These are phyloP conservation scores for Pyrenophora tritici-repentis DNA, from an alignment of 2,329 filamentous ascomycete species.

Conservation along the genomic window DNA sequence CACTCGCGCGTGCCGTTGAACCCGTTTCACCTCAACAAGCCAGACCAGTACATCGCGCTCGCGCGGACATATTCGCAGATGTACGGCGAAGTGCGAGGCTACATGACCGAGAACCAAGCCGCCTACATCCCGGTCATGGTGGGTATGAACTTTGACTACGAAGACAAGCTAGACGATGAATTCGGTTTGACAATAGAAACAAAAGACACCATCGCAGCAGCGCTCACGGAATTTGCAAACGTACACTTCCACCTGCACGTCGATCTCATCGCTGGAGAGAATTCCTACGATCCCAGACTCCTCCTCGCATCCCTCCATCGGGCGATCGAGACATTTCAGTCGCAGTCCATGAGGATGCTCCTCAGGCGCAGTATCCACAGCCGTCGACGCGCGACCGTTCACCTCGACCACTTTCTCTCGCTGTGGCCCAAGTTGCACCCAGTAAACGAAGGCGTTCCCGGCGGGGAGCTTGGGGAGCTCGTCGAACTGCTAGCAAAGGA, in stretches of 20 bases:
- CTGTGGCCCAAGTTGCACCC: slow-evolving; percentile 2
- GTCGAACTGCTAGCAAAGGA: slow-evolving; percentile 5
- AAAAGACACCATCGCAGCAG: slow-evolving; percentile 2
- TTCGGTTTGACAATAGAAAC: slow-evolving; percentile 2
- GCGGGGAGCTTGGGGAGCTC: not conserved
- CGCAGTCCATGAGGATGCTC: not conserved
- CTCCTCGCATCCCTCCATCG: not conserved
- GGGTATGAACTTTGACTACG: slow-evolving; percentile 3
- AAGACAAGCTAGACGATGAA: not conserved
- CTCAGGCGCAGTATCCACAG: not conserved
- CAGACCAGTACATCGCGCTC: not conserved
- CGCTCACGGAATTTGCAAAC: slow-evolving; percentile 2
- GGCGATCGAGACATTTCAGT: not conserved
- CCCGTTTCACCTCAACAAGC: slow-evolving; percentile 1
- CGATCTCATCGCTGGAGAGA: not conserved
- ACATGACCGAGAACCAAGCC: slow-evolving; percentile 1
- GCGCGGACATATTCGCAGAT: not conserved
- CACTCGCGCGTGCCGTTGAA: slow-evolving; percentile 3
- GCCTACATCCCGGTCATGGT: slow-evolving; percentile 6
- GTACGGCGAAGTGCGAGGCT: slow-evolving; percentile 4
- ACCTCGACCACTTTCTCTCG: slow-evolving; percentile 10
- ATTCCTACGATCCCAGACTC: not conserved
- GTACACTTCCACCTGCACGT: slow-evolving; percentile 9
- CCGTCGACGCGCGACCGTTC: slow-evolving; percentile 4
- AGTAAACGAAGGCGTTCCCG: not conserved